phyloP scores from a whole-genome alignment of 805 yeast species.

The Trichomonascus vanleenenianus region DNA sequence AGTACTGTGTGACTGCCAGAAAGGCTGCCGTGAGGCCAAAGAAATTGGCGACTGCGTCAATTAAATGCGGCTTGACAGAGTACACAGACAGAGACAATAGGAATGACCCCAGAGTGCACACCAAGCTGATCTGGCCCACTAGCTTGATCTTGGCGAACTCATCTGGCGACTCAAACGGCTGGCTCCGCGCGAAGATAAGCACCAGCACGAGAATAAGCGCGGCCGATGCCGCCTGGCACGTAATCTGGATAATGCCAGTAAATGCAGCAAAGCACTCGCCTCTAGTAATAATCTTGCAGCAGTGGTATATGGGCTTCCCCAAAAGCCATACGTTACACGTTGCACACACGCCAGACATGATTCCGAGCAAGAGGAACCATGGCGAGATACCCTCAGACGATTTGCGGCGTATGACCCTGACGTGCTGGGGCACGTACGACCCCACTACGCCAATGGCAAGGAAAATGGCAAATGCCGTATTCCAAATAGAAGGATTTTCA shows the following conservation, averaged over 20 bases:
- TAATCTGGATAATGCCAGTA: constrained; percentile 59
- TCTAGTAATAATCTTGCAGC: constrained; percentile 42
- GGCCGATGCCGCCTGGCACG: constrained; percentile 54
- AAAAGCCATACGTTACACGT: constrained; percentile 58
- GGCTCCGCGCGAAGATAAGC: constrained; percentile 35
- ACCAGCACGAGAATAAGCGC: constrained; percentile 49
- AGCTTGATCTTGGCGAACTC: constrained; percentile 14
- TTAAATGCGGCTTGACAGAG: constrained; percentile 7
- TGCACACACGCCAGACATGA: constrained; percentile 60
- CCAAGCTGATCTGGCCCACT: constrained; percentile 18
- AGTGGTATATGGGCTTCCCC: constrained; percentile 50
- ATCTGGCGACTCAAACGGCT: constrained; percentile 12
- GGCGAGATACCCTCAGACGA: constrained; percentile 78
- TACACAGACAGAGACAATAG: constrained; percentile 14
- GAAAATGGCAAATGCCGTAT: constrained; percentile 41
- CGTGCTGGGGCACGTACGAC: constrained; percentile 73
- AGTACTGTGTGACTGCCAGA: constrained; percentile 60
- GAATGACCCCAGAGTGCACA: constrained; percentile 25
- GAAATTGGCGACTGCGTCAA: constrained; percentile 39
- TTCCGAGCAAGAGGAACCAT: constrained; percentile 60
- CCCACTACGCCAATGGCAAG: constrained; percentile 60
- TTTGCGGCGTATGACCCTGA: constrained; percentile 45
- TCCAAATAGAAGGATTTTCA: constrained; percentile 39
- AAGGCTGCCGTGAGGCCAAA: constrained; percentile 61
- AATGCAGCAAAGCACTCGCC: constrained; percentile 64